Base-by-base conservation (phyloP, 345 rosid genomes). In the Eutrema japonicum region DNA sequence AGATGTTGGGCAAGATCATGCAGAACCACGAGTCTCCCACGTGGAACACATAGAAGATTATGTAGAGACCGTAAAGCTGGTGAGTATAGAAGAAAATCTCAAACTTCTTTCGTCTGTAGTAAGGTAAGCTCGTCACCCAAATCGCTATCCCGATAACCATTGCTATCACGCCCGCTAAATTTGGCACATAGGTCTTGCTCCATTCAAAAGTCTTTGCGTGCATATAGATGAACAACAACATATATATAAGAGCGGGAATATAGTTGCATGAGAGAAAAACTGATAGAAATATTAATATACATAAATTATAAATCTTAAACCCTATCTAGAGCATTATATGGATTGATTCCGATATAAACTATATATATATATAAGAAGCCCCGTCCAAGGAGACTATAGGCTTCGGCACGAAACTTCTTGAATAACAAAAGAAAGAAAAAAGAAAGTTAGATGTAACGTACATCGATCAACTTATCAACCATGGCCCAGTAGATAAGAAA, bases 101-200 rank as follows among this genome's bases (percentile, higher is more conserved):
- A 11, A 87, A 87, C 69, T 57, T 29, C 37, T 81, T 82, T 30
- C 92, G 61, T 41, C 89, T 76, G 8, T 74, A 42, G 8, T 50
- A 72, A 38, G 80, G 65, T 8, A 74, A 45, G 58, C 86, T 83
- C 4, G 86, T 77, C 38, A 79, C 81, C 92, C 92, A 85, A 51
- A 87, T 78, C 5, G 42, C 82, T 29, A 80, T 11, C 42, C 85
- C 89, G 41, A 77, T 36, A 12, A 76, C 73, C 8, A 72, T 56
- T 4, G 92, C 84, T 14, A 87, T 81, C 29, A 64, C 79, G 59
- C 89, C 89, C 0, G 89, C 92, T 16, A 83, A 58, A 35, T 82
- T 82, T 6, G 86, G 79, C 8, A 76, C 71, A 10, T 38, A 69
- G 0, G 78, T 77, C 52, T 74, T 59, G 63, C 83, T 82, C 89